Evolutionary conservation across 352 stramenopile genomes (phyloP).

Genomic region (Phytophthora ohioensis): DNA sequence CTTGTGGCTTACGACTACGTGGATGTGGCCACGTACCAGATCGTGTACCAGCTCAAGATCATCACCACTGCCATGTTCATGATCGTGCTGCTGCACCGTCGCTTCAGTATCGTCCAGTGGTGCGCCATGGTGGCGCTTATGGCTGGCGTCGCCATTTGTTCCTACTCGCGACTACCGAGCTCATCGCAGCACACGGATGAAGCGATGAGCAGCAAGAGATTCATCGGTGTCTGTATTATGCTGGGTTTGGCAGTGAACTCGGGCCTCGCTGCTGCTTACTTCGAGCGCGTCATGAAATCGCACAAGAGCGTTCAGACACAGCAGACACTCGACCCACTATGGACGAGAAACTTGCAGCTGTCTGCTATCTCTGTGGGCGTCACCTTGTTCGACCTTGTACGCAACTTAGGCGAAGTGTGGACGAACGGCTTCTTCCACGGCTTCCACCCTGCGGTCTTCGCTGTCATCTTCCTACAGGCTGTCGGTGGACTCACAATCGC

Average conservation of each 20-base stretch:
- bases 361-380: slow-evolving; percentile 84
- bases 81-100: slow-evolving; percentile 87
- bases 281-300: slow-evolving; percentile 90
- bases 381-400: slow-evolving; percentile 74
- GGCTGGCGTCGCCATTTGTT: slow-evolving; percentile 86
- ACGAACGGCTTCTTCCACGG: slow-evolving; percentile 82
- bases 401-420: slow-evolving; percentile 69
- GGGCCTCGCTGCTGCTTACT: slow-evolving; percentile 87
- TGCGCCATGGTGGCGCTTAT: slow-evolving; percentile 87
- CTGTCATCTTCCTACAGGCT: slow-evolving; percentile 85
- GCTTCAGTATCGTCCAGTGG: slow-evolving; percentile 88
- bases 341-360: slow-evolving; percentile 87
- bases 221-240: slow-evolving; percentile 86
- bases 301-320: slow-evolving; percentile 80
- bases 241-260: slow-evolving; percentile 86
- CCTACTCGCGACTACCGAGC: slow-evolving; percentile 75
- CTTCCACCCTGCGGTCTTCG: slow-evolving; percentile 79
- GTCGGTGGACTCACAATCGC: slow-evolving; percentile 87
- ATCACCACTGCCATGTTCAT: slow-evolving; percentile 92
- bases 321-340: slow-evolving; percentile 87
- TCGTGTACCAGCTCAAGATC: slow-evolving; percentile 93
- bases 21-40: slow-evolving; percentile 91
- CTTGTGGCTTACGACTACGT: slow-evolving; percentile 91
- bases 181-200: slow-evolving; percentile 29
- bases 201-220: slow-evolving; percentile 54